Percentiles rank a stretch among this genome's conserved stretches.
phyloP scores from a whole-genome alignment of 345 rosid species.

The Eucalyptus curtisii region DNA sequence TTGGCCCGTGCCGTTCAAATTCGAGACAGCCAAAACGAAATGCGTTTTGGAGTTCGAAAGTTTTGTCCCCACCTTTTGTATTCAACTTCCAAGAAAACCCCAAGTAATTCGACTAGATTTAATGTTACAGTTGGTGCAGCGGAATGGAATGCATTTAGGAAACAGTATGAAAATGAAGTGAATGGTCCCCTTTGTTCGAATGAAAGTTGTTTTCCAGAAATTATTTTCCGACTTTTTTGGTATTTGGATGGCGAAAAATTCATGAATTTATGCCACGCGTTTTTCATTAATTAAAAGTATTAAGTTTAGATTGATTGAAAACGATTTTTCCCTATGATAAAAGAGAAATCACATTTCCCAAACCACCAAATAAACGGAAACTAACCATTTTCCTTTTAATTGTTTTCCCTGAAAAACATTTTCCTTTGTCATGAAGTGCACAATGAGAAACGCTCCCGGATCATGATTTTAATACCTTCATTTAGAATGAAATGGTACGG shows the following conservation, averaged over 20 bases:
- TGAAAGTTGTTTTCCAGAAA: background rate
- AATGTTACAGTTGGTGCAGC: background rate
- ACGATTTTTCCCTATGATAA: background rate
- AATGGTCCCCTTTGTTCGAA: background rate
- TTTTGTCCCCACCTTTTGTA: background rate
- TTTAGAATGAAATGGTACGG: background rate
- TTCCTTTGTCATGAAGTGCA: background rate
- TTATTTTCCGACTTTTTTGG: background rate
- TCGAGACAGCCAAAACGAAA: background rate
- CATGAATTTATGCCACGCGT: background rate
- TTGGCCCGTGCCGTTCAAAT: background rate
- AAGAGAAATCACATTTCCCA: background rate
- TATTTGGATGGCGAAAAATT: accelerated
- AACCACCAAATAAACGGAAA: background rate
- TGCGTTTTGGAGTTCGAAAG: background rate
- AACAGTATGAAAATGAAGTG: background rate
- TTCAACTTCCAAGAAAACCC: background rate
- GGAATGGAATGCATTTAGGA: background rate
- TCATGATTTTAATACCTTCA: background rate
- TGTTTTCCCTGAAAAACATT: background rate
- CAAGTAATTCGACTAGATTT: background rate
- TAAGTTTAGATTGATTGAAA: background rate
- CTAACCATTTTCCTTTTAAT: background rate
- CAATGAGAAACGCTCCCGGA: accelerated
- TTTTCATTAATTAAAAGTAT: background rate